phyloP scores from a whole-genome alignment of 495 filamentous ascomycete genomes.

The Penicillium silybi region DNA sequence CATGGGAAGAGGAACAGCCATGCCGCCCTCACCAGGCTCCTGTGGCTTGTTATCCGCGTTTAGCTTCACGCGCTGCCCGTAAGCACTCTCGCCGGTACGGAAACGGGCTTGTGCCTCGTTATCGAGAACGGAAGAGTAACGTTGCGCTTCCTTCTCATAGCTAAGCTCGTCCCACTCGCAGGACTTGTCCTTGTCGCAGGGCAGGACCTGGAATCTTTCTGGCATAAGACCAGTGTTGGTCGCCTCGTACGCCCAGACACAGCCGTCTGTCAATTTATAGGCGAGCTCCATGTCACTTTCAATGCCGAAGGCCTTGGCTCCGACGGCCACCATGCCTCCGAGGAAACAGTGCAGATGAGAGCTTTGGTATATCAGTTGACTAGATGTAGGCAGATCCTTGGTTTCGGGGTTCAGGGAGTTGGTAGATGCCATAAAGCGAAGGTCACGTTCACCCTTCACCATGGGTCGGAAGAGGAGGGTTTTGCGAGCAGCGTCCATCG shows the following conservation, averaged over 20 bases:
- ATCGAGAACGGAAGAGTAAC: constrained; percentile 40
- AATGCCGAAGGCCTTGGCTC: constrained; percentile 79
- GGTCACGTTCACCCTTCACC: constrained; percentile 65
- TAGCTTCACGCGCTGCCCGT: constrained; percentile 26
- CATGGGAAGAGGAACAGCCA: constrained; percentile 21
- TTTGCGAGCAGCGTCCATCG: constrained; percentile 65
- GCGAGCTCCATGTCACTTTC: constrained; percentile 78
- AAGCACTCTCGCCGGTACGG: constrained; percentile 21
- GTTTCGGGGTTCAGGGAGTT: constrained; percentile 32
- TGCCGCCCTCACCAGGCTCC: not conserved
- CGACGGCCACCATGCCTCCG: constrained; percentile 91
- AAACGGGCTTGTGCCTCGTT: constrained; percentile 37
- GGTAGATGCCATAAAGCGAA: constrained; percentile 68
- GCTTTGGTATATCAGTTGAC: constrained; percentile 52
- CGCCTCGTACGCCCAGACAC: constrained; percentile 86
- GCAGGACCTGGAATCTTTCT: constrained; percentile 61
- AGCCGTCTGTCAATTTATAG: constrained; percentile 81
- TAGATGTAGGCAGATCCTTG: constrained; percentile 8
- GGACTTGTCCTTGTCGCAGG: constrained; percentile 59
- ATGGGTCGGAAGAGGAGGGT: constrained; percentile 83
- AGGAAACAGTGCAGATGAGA: constrained; percentile 85
- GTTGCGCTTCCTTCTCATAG: constrained; percentile 45
- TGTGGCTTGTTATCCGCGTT: constrained; percentile 4
- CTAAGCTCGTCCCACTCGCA: constrained; percentile 76
- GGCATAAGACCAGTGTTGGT: constrained; percentile 89